Evolutionary conservation across 139 green algal genomes (phyloP).

Genomic region (Nannochloris sp.): DNA sequence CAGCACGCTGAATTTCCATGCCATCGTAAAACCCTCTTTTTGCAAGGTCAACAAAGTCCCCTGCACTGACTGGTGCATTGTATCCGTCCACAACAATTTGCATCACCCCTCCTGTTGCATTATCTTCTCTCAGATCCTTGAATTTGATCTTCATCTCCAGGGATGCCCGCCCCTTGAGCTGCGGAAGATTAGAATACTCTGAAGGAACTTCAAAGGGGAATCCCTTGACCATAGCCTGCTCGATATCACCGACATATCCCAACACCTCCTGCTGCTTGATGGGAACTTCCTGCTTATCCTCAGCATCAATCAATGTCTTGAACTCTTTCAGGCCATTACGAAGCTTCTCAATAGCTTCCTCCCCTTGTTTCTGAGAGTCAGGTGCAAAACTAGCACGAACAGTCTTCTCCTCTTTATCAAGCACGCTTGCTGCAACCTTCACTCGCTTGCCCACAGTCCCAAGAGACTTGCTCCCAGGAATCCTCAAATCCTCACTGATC

Average conservation of each 20-base stretch:
- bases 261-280: conserved; percentile 77
- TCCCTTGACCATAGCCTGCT: conserved; percentile 89
- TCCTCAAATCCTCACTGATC: conserved; percentile 79
- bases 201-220: conserved; percentile 87
- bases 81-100: conserved; percentile 88
- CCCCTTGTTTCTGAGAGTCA: conserved; percentile 56
- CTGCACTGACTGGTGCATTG: conserved; percentile 87
- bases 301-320: conserved; percentile 46
- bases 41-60: conserved; percentile 95
- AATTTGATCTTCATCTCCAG: conserved; percentile 81
- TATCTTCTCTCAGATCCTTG: conserved; percentile 52
- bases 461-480: conserved; percentile 78
- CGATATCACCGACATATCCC: conserved; percentile 65
- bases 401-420: conserved; percentile 42
- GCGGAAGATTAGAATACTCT: conserved; percentile 76
- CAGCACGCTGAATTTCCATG: conserved; percentile 93
- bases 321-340: conserved; percentile 61
- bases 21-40: conserved; percentile 80
- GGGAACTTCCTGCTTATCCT: conserved; percentile 77
- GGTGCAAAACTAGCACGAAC: conserved; percentile 64
- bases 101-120: conserved; percentile 33
- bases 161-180: conserved; percentile 88
- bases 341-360: conserved; percentile 24
- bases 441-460: conserved; percentile 55
- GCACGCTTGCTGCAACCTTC: conserved; percentile 32